Evolutionary conservation across 371 early-diverging fungal species (phyloP), one percentile per base, ranked within the genome.

Genomic region (Circinella umbellata): DNA sequence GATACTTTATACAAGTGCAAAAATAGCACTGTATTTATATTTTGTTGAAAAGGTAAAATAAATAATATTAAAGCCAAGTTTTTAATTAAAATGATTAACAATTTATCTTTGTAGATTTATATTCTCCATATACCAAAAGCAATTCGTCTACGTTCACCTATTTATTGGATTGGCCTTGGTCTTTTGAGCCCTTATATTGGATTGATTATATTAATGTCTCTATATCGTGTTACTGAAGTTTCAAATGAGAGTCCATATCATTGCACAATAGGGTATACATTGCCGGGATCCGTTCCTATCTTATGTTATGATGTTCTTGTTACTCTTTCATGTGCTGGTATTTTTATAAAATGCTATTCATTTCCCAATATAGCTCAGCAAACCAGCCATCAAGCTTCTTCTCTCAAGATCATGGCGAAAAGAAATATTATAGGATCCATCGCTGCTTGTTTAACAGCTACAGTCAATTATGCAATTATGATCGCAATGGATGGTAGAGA

Each of bases 261-360:
- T 38, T 88, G 88, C 69, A 68, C 62, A 1, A 81, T 88, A 5
- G 86, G 86, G 4, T 78, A 81, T 20, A 47, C 69, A 17, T 67
- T 80, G 14, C 76, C 79, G n/a, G 86, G 82, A 2, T 76, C 87
- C 7, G 64, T 81, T 37, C 74, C 80, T 15, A 67, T 78, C n/a
- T 72, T 88, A n/a, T 69, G 78, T 38, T 88, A 86, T 61, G 86
- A 86, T 57, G 59, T 78, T 35, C 54, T 86, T 35, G 63, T 88
- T 61, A 74, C 78, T 9, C 46, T 62, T 4, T 68, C 83, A 37
- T 77, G 80, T 37, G 76, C 81, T 9, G 66, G 63, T 15, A 72
- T 83, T 10, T 88, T 88, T 60, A 70, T 82, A 70, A 85, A 85
- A 15, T 78, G 65, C 8, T 74, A 83, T 37, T 76, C 75, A 54